Percentiles rank a stretch among this genome's conserved stretches.
These are phyloP conservation scores for Yamadazyma phyllophila DNA, from an alignment of 805 yeast genomes.

Conservation along the genomic window DNA sequence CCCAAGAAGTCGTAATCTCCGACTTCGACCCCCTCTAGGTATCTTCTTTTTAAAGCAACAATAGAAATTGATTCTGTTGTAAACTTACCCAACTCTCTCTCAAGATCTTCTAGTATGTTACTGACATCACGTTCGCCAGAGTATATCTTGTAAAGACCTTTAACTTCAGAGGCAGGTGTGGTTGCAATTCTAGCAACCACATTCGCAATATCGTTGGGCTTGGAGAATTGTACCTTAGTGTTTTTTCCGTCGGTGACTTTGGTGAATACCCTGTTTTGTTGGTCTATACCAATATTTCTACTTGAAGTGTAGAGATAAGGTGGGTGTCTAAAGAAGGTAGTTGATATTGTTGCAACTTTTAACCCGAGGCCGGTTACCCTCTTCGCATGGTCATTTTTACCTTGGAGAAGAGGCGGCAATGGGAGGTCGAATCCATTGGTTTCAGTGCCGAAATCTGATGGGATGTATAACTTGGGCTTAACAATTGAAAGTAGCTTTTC, in stretches of 20 bases:
- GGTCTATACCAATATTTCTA: slow-evolving; percentile 38
- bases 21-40: slow-evolving; percentile 27
- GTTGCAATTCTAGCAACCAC: slow-evolving; percentile 42
- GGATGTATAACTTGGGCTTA: slow-evolving; percentile 53
- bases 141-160: slow-evolving; percentile 42
- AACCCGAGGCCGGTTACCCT: slow-evolving; percentile 30
- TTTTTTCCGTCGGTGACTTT: slow-evolving; percentile 39
- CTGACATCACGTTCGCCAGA: slow-evolving; percentile 41
- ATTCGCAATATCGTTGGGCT: slow-evolving; percentile 43
- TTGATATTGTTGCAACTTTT: slow-evolving; percentile 45
- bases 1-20: slow-evolving; percentile 31
- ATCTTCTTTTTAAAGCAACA: slow-evolving; percentile 26
- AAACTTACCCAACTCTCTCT: slow-evolving; percentile 38
- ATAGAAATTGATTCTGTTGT: slow-evolving; percentile 29
- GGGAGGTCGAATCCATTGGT: slow-evolving; percentile 19
- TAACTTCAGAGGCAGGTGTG: slow-evolving; percentile 34
- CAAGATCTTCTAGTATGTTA: slow-evolving; percentile 33
- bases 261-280: slow-evolving; percentile 30
- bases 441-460: slow-evolving; percentile 61
- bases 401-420: slow-evolving; percentile 34
- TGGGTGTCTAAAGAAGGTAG: slow-evolving; percentile 32
- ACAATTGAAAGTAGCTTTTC: slow-evolving; percentile 38
- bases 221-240: slow-evolving; percentile 31
- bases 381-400: slow-evolving; percentile 36
- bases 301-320: slow-evolving; percentile 32